Conservation (phyloP, 495 filamentous ascomycete species). For the Aspergillus asperescens region DNA sequence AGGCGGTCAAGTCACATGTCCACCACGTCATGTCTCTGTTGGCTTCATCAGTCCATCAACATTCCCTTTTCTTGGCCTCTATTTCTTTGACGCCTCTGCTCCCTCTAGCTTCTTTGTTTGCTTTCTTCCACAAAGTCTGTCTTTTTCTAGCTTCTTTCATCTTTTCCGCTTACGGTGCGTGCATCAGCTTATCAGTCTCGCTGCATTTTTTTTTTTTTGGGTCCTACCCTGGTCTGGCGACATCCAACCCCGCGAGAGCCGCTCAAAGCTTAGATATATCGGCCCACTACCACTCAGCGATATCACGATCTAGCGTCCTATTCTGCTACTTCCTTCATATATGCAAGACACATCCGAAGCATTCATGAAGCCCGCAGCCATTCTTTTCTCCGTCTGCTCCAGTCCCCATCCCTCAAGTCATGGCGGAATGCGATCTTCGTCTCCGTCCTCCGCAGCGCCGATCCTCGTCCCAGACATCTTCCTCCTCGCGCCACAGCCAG, state of each 20-base stretch:
- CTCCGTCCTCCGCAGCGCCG: conserved; percentile 30
- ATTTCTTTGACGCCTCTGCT: neutral
- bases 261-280: neutral
- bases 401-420: conserved; percentile 35
- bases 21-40: conserved; percentile 15
- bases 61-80: neutral
- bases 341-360: conserved; percentile 15
- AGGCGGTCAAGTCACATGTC: conserved; percentile 11
- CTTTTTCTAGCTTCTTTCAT: neutral
- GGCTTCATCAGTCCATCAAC: neutral
- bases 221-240: conserved; percentile 3
- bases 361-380: conserved; percentile 39
- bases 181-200: neutral
- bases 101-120: neutral
- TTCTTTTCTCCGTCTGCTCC: conserved; percentile 21
- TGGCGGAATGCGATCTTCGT: conserved; percentile 40
- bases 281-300: neutral
- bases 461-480: conserved; percentile 43
- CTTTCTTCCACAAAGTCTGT: neutral
- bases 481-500: conserved; percentile 40
- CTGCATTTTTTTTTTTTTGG: neutral
- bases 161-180: neutral
- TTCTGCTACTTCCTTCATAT: neutral
- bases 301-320: neutral
- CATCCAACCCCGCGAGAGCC: neutral